A percentile compares a stretch with the other conserved stretches of the same genome.
These are phyloP conservation scores for Jasminum sambac DNA, from an alignment of 257 asterid species.

Conservation along the genomic window DNA sequence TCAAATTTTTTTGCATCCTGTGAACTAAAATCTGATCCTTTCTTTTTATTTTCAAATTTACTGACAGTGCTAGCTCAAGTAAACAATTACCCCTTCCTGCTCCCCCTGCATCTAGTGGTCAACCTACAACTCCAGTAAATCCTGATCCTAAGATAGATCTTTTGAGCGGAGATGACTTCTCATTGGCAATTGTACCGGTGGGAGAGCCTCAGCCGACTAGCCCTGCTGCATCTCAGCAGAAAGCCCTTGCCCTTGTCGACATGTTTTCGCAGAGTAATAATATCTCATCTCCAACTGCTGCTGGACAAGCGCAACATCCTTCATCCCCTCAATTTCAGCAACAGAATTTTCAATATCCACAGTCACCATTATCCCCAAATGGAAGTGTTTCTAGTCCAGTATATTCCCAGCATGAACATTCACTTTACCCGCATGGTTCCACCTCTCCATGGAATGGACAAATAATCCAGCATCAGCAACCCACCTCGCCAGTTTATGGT, in stretches of 20 bases:
- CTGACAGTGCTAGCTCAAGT: conserved; percentile 59
- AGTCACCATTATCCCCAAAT: conserved; percentile 51
- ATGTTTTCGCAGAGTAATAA: conserved; percentile 59
- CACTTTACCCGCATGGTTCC: conserved; percentile 54
- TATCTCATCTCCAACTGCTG: conserved; percentile 40
- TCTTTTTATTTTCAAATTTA: conserved; percentile 46
- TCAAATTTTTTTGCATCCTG: conserved; percentile 5
- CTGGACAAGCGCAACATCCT: conserved; percentile 56
- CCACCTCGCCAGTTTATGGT: conserved; percentile 75
- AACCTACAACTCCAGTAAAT: conserved; percentile 49
- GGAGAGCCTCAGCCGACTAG: conserved; percentile 74
- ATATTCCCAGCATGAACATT: conserved; percentile 52
- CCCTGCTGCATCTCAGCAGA: conserved; percentile 68
- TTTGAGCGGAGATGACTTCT: conserved; percentile 93
- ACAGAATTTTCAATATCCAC: conserved; percentile 44
- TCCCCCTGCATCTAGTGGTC: conserved; percentile 56
- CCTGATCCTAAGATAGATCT: conserved; percentile 74
- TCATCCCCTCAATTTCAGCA: conserved; percentile 66
- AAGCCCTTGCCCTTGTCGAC: conserved; percentile 92
- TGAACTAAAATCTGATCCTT: background rate
- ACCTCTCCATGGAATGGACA: conserved; percentile 63
- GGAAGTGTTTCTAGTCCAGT: conserved; percentile 52
- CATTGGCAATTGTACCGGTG: conserved; percentile 84
- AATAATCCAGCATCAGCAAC: conserved; percentile 69
- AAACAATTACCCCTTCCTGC: conserved; percentile 61